phyloP scores from a whole-genome alignment of 2,329 filamentous ascomycete species.

The Cladosporium sp. region DNA sequence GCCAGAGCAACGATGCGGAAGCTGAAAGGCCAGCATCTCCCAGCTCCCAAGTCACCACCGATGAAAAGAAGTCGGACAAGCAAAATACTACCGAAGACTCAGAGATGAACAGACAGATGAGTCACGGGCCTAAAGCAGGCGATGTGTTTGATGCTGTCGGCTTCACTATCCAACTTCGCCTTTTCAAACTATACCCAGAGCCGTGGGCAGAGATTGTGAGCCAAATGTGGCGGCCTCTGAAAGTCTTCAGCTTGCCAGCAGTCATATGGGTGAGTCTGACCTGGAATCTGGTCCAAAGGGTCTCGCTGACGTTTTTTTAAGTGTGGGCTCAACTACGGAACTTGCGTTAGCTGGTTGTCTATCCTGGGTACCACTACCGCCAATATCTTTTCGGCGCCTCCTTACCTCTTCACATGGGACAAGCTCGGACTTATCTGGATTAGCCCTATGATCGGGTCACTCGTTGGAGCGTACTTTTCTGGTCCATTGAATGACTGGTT shows the following conservation, averaged over 20 bases:
- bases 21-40: not conserved
- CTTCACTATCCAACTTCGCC: constrained; percentile 45
- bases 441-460: constrained; percentile 44
- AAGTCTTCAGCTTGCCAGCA: constrained; percentile 7
- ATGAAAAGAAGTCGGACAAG: not conserved
- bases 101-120: not conserved
- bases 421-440: constrained; percentile 55
- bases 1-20: not conserved
- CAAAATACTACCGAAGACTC: not conserved
- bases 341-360: constrained; percentile 43
- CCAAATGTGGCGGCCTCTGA: constrained; percentile 12
- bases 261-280: constrained; percentile 1
- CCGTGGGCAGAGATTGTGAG: constrained; percentile 6
- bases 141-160: constrained; percentile 19
- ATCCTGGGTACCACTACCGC: constrained; percentile 62
- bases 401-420: not conserved
- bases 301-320: not conserved
- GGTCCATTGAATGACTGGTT: constrained; percentile 36
- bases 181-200: constrained; percentile 52
- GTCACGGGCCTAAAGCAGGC: constrained; percentile 6
- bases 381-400: constrained; percentile 12
- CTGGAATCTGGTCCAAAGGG: not conserved
- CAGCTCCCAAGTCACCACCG: no score
- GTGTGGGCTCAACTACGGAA: constrained; percentile 9
- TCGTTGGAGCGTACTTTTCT: constrained; percentile 43